These are phyloP conservation scores for Ceraceosorus guamensis DNA, from an alignment of 1,284 basidiomycete genomes.

Conservation along the genomic window DNA sequence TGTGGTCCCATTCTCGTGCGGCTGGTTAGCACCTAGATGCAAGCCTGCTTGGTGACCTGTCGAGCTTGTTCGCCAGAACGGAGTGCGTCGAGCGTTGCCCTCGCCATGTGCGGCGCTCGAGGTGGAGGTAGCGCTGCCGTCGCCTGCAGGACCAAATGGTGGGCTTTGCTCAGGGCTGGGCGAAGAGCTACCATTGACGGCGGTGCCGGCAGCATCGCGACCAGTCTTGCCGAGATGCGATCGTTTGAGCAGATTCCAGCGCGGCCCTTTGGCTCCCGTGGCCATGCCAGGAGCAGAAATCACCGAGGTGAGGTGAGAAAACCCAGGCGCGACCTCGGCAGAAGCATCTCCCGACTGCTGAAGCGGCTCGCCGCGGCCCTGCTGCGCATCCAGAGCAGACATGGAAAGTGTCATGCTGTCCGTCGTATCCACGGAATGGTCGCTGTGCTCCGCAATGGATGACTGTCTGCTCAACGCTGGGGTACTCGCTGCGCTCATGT, in stretches of 20 bases:
- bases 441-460: not conserved
- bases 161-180: not conserved
- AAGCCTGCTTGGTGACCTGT: not conserved
- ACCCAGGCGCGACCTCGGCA: not conserved
- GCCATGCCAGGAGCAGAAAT: too few species aligned
- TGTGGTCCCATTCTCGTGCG: not conserved
- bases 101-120: not conserved
- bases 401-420: conserved; percentile 37
- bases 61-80: not conserved
- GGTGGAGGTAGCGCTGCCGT: not conserved
- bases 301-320: not conserved
- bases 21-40: not conserved
- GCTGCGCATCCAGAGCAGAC: conserved; percentile 20
- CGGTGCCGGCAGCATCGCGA: too few species aligned
- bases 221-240: not conserved
- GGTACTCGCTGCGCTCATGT: too few species aligned
- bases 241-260: not conserved
- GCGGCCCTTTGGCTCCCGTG: too few species aligned
- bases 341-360: not conserved
- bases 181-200: too few species aligned
- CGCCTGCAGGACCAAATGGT: not conserved
- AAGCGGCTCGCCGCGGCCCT: not conserved
- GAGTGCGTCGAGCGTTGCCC: not conserved
- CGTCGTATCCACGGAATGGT: conserved; percentile 7
- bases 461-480: not conserved